Conservation (phyloP, 2,329 filamentous ascomycete genomes). For the Colletotrichum abscissum region DNA sequence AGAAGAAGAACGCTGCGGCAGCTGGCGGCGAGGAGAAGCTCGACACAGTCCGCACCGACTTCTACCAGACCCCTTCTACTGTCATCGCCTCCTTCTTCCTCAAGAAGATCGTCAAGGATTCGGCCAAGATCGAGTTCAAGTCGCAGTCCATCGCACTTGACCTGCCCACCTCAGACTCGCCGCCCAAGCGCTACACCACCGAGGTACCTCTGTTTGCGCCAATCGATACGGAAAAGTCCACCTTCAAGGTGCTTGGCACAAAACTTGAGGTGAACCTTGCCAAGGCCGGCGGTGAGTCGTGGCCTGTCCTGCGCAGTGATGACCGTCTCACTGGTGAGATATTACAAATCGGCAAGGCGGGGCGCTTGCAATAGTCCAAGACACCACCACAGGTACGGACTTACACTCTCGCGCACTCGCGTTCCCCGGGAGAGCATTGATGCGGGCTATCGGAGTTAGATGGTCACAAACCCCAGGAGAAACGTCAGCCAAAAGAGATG, state of each 20-base stretch:
- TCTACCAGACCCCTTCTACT: conserved; percentile 88
- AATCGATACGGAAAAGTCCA: conserved; percentile 81
- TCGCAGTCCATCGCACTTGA: conserved; percentile 77
- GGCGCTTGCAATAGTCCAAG: conserved; percentile 49
- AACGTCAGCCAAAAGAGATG: conserved; percentile 3
- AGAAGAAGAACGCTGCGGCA: conserved; percentile 67
- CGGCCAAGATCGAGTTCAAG: conserved; percentile 77
- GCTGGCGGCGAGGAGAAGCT: conserved; percentile 77
- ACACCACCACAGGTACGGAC: neutral
- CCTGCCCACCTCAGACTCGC: conserved; percentile 83
- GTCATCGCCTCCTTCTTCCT: conserved; percentile 95
- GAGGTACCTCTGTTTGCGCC: conserved; percentile 79
- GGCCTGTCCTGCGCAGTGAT: conserved; percentile 86
- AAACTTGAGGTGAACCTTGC: conserved; percentile 85
- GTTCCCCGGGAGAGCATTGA: neutral
- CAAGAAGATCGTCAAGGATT: conserved; percentile 93
- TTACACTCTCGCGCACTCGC: neutral
- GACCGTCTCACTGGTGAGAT: conserved; percentile 79
- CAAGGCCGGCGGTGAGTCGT: conserved; percentile 80
- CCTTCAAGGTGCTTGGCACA: conserved; percentile 85
- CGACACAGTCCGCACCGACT: conserved; percentile 86
- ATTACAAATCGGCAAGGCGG: conserved; percentile 88
- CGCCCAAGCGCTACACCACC: conserved; percentile 80
- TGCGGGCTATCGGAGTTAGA: neutral
- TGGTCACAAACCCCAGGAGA: neutral